Percentiles rank a stretch among this genome's conserved stretches.
Evolutionary conservation across 2,329 filamentous ascomycete genomes (phyloP).

Genomic region (Fusarium circinatum): DNA sequence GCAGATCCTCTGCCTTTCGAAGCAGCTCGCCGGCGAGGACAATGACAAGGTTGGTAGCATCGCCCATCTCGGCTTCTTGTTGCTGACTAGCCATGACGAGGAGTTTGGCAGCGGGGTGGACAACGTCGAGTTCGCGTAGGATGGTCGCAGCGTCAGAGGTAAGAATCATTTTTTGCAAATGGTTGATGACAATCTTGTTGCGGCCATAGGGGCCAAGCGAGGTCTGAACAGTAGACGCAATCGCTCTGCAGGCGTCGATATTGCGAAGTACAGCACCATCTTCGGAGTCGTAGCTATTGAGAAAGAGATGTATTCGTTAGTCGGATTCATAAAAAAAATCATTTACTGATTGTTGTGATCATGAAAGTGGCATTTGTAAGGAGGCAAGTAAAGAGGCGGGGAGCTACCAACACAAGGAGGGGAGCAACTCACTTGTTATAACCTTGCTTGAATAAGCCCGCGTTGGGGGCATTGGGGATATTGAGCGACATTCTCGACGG

Average conservation of each 20-base stretch:
- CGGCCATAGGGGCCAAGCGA: conserved; percentile 96
- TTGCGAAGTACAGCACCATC: conserved; percentile 98
- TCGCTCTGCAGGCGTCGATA: conserved; percentile 97
- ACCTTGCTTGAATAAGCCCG: conserved; percentile 92
- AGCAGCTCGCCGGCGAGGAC: conserved; percentile 93
- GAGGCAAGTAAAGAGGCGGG: conserved; percentile 42
- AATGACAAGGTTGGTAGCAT: conserved; percentile 97
- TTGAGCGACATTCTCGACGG: conserved; percentile 83
- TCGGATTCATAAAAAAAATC: background rate
- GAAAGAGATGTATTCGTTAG: conserved; percentile 3
- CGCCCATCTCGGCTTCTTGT: conserved; percentile 98
- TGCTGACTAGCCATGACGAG: conserved; percentile 99
- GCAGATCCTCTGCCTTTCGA: conserved; percentile 95
- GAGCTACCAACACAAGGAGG: conserved; percentile 38
- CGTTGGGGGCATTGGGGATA: conserved; percentile 93
- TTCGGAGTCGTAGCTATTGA: conserved; percentile 90
- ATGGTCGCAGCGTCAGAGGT: conserved; percentile 98
- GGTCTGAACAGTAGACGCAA: conserved; percentile 95
- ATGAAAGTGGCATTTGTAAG: conserved; percentile 1
- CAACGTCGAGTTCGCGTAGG: conserved; percentile 95
- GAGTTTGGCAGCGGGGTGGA: conserved; percentile 96
- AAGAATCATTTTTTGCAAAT: conserved; percentile 99
- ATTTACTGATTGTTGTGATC: background rate
- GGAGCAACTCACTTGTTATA: conserved; percentile 83
- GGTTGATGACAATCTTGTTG: conserved; percentile 99